Evolutionary conservation across 192 early-diverging fungal species (phyloP).

Genomic region (Kickxella alabastrina): DNA sequence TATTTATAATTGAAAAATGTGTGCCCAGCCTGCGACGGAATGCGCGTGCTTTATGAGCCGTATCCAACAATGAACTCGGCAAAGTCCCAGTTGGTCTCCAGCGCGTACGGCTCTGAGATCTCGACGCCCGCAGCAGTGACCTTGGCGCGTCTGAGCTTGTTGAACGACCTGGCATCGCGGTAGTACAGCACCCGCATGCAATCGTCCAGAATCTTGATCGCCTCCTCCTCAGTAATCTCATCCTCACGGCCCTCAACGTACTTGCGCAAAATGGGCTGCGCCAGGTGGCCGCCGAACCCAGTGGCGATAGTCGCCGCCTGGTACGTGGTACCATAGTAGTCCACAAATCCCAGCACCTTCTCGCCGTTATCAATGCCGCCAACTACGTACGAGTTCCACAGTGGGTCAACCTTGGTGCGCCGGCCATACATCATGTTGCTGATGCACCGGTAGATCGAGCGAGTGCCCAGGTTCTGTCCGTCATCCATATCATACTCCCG

Average conservation of each 20-base stretch:
- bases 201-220: slow-evolving; percentile 76
- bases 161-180: slow-evolving; percentile 88
- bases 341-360: slow-evolving; percentile 85
- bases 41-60: slow-evolving; percentile 66
- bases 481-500: slow-evolving; percentile 87
- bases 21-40: too few species aligned
- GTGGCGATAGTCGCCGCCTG: slow-evolving; percentile 87
- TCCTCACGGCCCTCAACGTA: slow-evolving; percentile 83
- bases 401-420: slow-evolving; percentile 82
- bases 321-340: slow-evolving; percentile 92
- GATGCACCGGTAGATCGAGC: slow-evolving; percentile 88
- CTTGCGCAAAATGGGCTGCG: slow-evolving; percentile 89
- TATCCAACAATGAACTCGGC: slow-evolving; percentile 76
- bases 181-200: slow-evolving; percentile 92
- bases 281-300: slow-evolving; percentile 87
- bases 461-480: slow-evolving; percentile 78
- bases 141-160: slow-evolving; percentile 92
- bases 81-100: slow-evolving; percentile 89
- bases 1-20: too few species aligned
- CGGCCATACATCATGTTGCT: slow-evolving; percentile 88
- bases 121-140: slow-evolving; percentile 77
- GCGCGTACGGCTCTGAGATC: slow-evolving; percentile 82
- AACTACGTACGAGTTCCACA: slow-evolving; percentile 95
- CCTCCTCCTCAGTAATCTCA: slow-evolving; percentile 85
- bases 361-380: slow-evolving; percentile 80